Evolutionary conservation across 1,284 basidiomycete species (phyloP), one percentile per base, ranked within the genome.

Genomic region (Cystobasidium slooffiae): DNA sequence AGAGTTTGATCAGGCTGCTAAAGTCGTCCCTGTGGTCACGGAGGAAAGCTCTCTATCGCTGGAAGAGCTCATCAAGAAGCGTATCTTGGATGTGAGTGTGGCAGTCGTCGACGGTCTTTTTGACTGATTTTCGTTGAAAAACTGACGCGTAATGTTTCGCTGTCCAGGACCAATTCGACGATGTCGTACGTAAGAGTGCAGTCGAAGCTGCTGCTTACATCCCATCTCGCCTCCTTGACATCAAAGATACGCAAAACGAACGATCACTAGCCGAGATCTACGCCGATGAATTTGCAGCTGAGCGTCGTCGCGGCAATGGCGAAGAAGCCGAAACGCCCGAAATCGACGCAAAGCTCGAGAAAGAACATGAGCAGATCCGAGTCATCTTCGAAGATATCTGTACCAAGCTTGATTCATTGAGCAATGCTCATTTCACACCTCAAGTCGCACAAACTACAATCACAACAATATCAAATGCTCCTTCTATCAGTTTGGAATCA

Each of bases 251-350:
- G 14, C 92, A 94, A 81, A 93, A 91, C 6, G 86, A 88, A 16
- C 91, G 94, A 82, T 94, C 92, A 0, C 87, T 99, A 46, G 94
- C 94, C 7, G 92, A 99, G 83, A 92, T 98, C 75, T 99, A 99
- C 83, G 97, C 97, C 82, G 90, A 92, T 77, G 94, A 97, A 77
- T 99, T 86, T 87, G 22, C 86, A 87, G 78, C 83, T 83, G n/a
- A 88, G 84, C 68, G 88, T 69, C 58, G 41, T n/a, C 74, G 82
- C 0, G 67, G 79, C 5, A 83, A 82, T 24, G 82, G 80, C 0
- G 83, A 86, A 20, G 82, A 85, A 0, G 81, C 84, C 10, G 66
- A 66, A 16, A 84, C 84, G 3, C 91, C 94, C 77, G 91, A 94
- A 78, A 86, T 93, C 0, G 95, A 99, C 79, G 92, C 90, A 31